Evolutionary conservation across 2,329 filamentous ascomycete genomes (phyloP), one percentile per base, ranked within the genome.

Genomic region (Calonectria pseudoturangicola): DNA sequence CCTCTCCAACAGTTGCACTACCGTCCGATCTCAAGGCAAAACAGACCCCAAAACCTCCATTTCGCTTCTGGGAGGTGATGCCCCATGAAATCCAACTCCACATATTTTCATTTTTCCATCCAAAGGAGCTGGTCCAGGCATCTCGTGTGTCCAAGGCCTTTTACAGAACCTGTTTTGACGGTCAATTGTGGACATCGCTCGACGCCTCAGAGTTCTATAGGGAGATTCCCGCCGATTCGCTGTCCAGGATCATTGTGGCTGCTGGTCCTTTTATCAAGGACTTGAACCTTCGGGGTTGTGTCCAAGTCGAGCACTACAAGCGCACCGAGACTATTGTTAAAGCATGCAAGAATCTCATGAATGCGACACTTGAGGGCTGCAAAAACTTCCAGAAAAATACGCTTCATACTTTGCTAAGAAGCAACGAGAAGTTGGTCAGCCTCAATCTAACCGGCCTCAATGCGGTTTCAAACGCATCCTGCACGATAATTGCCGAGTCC

Each of bases 191-290:
- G 97, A 92, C 92, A 4, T 91, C 90, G 50, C 89, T 98, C 62
- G 95, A 98, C 82, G 92, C 94, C 2, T 93, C 95, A 9, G 92
- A 94, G 63, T 98, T 96, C 83, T 98, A 98, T 82, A 91, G 90
- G 75, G 91, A 95, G 66, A 98, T 98, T 75, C 93, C 96, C 0
- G 94, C 94, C 27, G 92, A 94, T 75, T 94, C 94, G 0, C 86
- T 99, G 60, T 91, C 95, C 69, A 95, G 93, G 80, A 95, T 98
- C 74, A 95, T 98, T 80, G 91, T 92, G 1, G 89, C 92, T 4
- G 95, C 95, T 1, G 97, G 96, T 0, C 95, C 96, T 0, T 99
- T 98, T 79, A 92, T 98, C 67, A 94, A 94, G 77, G 92, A 98
- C 78, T 88, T 99, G 68, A 98, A 98, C 80, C 89, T 99, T 3